Percentiles rank a stretch among this genome's conserved stretches.
Evolutionary conservation across 441 rosid species (phyloP).

Genomic region (Populus hybrid): DNA sequence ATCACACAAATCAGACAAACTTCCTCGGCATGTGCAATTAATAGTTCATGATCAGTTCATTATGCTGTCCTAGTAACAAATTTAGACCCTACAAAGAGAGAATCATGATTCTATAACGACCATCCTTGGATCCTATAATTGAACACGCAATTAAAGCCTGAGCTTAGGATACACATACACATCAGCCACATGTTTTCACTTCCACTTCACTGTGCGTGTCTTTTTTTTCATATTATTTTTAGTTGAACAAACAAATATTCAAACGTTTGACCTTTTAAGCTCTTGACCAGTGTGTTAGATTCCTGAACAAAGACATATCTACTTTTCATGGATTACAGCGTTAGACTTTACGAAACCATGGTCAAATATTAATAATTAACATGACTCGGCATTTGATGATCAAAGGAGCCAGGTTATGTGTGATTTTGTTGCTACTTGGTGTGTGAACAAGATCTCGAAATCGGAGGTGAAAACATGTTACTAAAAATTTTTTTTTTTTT

Average conservation of each 20-base stretch:
- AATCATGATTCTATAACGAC: neutral
- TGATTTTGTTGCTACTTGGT: neutral
- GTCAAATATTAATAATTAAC: neutral
- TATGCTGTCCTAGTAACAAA: too few species aligned
- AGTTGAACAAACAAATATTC: slow-evolving; percentile 19
- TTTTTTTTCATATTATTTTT: neutral
- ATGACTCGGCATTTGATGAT: too few species aligned
- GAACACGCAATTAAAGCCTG: neutral
- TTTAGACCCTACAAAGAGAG: too few species aligned
- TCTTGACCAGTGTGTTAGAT: slow-evolving; percentile 12
- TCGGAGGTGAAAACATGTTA: too few species aligned
- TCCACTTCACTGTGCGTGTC: neutral
- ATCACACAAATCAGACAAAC: neutral
- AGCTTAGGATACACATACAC: neutral
- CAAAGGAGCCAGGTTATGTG: neutral
- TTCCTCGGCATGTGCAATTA: neutral
- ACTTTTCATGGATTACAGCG: neutral
- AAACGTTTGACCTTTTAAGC: slow-evolving; percentile 25
- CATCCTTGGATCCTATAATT: neutral
- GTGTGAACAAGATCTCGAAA: neutral
- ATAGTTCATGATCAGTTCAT: too few species aligned
- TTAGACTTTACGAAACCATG: neutral
- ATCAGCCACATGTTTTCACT: neutral
- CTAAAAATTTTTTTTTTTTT: too few species aligned
- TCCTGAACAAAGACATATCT: slow-evolving; percentile 7